phyloP scores from a whole-genome alignment of 2,329 filamentous ascomycete species.

The Elsinoe necatrix region DNA sequence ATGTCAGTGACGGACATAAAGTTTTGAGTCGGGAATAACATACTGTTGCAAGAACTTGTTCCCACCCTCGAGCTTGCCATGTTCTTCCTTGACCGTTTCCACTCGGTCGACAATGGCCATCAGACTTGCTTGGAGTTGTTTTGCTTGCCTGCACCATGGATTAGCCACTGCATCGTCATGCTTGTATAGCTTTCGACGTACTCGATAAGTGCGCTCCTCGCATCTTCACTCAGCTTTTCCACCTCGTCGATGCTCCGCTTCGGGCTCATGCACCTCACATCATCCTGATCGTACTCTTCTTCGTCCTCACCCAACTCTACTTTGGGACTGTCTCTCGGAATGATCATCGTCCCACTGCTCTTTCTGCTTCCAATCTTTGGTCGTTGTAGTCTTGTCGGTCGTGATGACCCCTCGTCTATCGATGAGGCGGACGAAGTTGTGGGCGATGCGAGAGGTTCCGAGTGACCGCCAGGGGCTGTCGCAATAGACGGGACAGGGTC shows the following conservation, averaged over 20 bases:
- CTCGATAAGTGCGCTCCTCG: slow-evolving; percentile 57
- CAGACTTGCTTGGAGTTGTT: slow-evolving; percentile 78
- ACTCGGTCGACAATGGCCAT: slow-evolving; percentile 86
- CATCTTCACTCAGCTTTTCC: slow-evolving; percentile 76
- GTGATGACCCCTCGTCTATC: background rate
- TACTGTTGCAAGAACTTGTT: slow-evolving; percentile 84
- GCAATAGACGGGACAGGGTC: slow-evolving; percentile 11
- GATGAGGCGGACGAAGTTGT: slow-evolving; percentile 9
- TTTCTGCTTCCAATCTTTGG: slow-evolving; percentile 63
- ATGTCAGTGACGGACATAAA: slow-evolving; percentile 16
- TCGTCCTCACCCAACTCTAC: slow-evolving; percentile 57
- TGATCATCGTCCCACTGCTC: slow-evolving; percentile 71
- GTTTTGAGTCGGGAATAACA: slow-evolving; percentile 23
- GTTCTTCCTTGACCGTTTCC: slow-evolving; percentile 86
- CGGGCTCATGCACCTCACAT: slow-evolving; percentile 91
- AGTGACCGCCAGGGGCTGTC: background rate
- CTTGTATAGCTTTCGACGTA: slow-evolving; percentile 34
- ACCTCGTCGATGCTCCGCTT: slow-evolving; percentile 84
- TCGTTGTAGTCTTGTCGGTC: slow-evolving; percentile 30
- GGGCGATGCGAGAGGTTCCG: slow-evolving; percentile 9
- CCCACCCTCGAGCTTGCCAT: slow-evolving; percentile 92
- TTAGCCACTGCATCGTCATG: background rate
- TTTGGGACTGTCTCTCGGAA: slow-evolving; percentile 62
- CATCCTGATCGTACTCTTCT: slow-evolving; percentile 71
- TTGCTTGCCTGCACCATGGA: slow-evolving; percentile 62